Evolutionary conservation across 2,329 filamentous ascomycete species (phyloP), one percentile per base, ranked within the genome.

Genomic region (Stachybotrys echinatus): DNA sequence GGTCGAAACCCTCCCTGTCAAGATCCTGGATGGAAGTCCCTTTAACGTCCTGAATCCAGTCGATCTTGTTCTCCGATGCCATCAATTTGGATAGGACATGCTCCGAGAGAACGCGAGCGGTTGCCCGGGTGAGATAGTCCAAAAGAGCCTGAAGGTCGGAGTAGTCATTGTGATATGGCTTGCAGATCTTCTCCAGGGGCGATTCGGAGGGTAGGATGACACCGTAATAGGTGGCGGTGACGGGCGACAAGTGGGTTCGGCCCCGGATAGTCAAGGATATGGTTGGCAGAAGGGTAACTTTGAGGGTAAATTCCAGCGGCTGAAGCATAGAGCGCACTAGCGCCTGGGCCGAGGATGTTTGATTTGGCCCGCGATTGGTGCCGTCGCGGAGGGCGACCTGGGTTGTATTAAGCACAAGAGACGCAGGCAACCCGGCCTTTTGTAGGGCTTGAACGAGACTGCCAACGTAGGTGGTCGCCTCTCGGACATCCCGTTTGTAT

Each of bases 71-170:
- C 20, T 38, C 40, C 2, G 37, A 37, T 17, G 49, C 47, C 23
- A 47, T 34, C 17, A 67, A 56, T 27, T 55, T 52, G 20, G 58
- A 54, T 23, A 72, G 58, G 45, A 65, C 62, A 48, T 66, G 65
- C 10, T 69, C 60, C 1, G 70, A 62, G 3, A 79, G 62, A 40
- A 66, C 65, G 42, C 70, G 74, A 21, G 67, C 58, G 7, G 71
- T 65, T 12, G 74, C 72, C 18, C 69, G 69, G 49, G 68, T 63
- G 8, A 81, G 55, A 59, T 80, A 80, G 54, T 72, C 69, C 12
- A 67, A 62, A 6, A 79, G 67, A 31, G 75, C 73, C 10, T 58
- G 53, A 17, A 75, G 61, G 53, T 69, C 69, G 1, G 73, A 68
- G 53, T 79, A 81, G 6, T 67, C 65, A 21, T 74, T 70, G 12